Base-by-base conservation (phyloP, 2,329 filamentous ascomycete species). In the Arthrobotrys musiformis region DNA sequence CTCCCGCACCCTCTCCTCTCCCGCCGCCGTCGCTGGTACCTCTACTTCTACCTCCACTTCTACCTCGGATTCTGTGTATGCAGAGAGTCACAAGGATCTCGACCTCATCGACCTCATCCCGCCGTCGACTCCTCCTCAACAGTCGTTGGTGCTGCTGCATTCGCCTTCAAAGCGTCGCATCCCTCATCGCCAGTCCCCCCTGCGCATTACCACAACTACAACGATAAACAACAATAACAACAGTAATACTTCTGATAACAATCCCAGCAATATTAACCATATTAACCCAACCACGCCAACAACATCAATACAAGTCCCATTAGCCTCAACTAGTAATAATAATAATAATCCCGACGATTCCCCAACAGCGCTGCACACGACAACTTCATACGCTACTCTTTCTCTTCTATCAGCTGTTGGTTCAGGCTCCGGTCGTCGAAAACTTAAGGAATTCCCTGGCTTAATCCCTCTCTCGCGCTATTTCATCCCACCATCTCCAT, bases 401-500 rank as follows among this genome's bases (percentile, higher is more conserved):
- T 77, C 66, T 17, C 73, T 77, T 13, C 48, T 77, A 5, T 67
- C 69, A 37, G 48, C 60, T 26, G 73, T 77, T 8, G 73, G 73
- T 28, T 62, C 73, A 6, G 73, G 73, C 15, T 77, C 73, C 4
- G 73, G 73, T 11, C 50, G 73, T n/a, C 66, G 73, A 48, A 77
- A 77, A 52, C 66, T 77, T 19, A 77, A 77, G 33, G 73, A 77
- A 56, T 77, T 77, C 44, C 73, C 73, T 15, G 73, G 73, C 2
- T 42, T 64, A 15, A 77, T 77, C 42, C 73, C 73, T 66, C 42
- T 77, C 17, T 77, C 73, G 66, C 73, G 73, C 54, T 77, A 77
- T 37, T 77, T 77, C 19, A 77, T 77, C 42, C 66, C 73, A 44
- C 73, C 73, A 28, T 77, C 73, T 9, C 73, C 73, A 28, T 77